These are phyloP conservation scores for Xylaria venustula DNA, from an alignment of 495 filamentous ascomycete species.

Conservation along the genomic window DNA sequence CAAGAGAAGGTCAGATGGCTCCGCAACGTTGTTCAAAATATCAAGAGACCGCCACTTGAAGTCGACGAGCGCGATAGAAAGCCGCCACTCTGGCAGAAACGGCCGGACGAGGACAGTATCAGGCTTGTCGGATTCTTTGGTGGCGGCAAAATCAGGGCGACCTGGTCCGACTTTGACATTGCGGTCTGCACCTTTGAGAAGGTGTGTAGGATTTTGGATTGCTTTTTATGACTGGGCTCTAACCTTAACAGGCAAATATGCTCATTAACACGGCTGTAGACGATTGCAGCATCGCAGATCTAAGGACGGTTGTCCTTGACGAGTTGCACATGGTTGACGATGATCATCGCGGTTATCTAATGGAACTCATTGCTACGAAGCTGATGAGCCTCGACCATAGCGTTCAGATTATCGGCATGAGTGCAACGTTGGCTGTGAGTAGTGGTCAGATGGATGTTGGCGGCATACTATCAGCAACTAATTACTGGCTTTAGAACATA, in stretches of 20 bases:
- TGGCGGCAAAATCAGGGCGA: slow-evolving; percentile 61
- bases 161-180: slow-evolving; percentile 76
- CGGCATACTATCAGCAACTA: not conserved
- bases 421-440: slow-evolving; percentile 70
- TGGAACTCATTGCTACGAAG: slow-evolving; percentile 81
- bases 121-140: slow-evolving; percentile 74
- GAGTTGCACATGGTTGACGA: slow-evolving; percentile 84
- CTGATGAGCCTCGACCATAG: slow-evolving; percentile 65
- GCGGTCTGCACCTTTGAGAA: slow-evolving; percentile 84
- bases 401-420: slow-evolving; percentile 81
- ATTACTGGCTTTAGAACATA: slow-evolving; percentile 63
- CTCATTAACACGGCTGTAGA: slow-evolving; percentile 74
- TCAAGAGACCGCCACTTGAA: slow-evolving; percentile 42
- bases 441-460: not conserved
- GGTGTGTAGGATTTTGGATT: slow-evolving; percentile 40
- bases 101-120: slow-evolving; percentile 48
- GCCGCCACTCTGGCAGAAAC: slow-evolving; percentile 35
- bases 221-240: slow-evolving; percentile 11
- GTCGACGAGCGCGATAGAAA: slow-evolving; percentile 22
- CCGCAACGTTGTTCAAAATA: slow-evolving; percentile 63
- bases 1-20: slow-evolving; percentile 82
- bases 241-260: slow-evolving; percentile 60
- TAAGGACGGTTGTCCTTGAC: slow-evolving; percentile 72
- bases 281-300: slow-evolving; percentile 62
- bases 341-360: slow-evolving; percentile 72